Base-by-base conservation (phyloP, 352 stramenopile species). In the Phytophthora nicotianae region DNA sequence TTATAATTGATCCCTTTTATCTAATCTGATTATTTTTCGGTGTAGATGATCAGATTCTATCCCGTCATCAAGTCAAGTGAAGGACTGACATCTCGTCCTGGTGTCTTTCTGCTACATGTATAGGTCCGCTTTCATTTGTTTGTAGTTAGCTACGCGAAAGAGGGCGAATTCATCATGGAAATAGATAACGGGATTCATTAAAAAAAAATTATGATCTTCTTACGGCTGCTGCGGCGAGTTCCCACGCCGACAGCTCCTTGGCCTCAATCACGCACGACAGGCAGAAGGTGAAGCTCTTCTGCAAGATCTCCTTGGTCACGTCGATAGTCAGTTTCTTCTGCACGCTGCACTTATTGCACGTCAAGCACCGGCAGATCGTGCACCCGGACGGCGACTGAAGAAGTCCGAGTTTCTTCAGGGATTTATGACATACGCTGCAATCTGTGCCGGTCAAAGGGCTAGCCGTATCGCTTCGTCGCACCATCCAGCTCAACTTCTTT, bases 401-500 rank as follows among this genome's bases (percentile, higher is more conserved):
- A 4, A 79, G 50, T 29, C 52, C 48, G 26, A 71, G 58, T 14
- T 70, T 75, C 37, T 64, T 70, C 20, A 75, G 29, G 0, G 54
- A 60, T 63, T 75, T 73, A 1, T 64, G 40, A 59, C 70, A 79
- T 11, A 70, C 62, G 33, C 57, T 50, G 42, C 70, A 79, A 29
- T 63, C 66, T 21, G 33, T 65, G 14, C 41, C 41, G 21, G 41
- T 21, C 27, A 58, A 16, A 11, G 35, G 20, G 14, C 52, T 41
- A 19, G 29, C 43, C 26, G 62, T 37, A 32, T 77, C 45, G 38
- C 43, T 66, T 26, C 61, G 43, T 16, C 55, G 60, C 68, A 84
- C 81, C 40, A 89, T 50, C 64, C 70, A 86, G 23, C 56, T 71
- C n/a, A 89, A 62, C 45, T 89, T 89, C 65, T 89, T 89, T 14